Percentiles rank a stretch among this genome's conserved stretches.
phyloP scores from a whole-genome alignment of 225 moss, liverwort and hornwort genomes.

The Polytrichum commune region DNA sequence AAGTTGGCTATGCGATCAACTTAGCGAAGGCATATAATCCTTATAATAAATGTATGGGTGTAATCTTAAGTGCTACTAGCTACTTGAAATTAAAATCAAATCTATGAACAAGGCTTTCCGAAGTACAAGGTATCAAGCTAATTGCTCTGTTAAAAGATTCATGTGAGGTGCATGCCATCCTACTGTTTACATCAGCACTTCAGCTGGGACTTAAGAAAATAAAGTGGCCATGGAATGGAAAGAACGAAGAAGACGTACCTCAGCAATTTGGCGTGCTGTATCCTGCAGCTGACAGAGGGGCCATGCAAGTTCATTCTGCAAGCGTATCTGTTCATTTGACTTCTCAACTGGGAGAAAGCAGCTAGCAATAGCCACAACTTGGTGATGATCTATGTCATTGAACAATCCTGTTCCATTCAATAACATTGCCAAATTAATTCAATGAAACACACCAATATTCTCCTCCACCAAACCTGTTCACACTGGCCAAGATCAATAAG shows the following conservation, averaged over 20 bases:
- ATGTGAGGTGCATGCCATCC: too few species aligned
- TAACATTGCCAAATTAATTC: background rate
- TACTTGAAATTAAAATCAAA: too few species aligned
- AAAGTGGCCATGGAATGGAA: background rate
- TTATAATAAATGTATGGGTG: too few species aligned
- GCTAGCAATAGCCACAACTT: constrained; percentile 84
- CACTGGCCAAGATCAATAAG: background rate
- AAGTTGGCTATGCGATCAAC: too few species aligned
- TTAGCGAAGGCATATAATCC: too few species aligned
- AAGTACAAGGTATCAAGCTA: too few species aligned
- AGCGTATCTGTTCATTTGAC: constrained; percentile 78
- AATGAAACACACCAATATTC: background rate
- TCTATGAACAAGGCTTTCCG: too few species aligned
- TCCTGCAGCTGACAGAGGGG: constrained; percentile 86
- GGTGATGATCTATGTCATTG: constrained; percentile 83
- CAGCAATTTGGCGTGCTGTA: constrained; percentile 76
- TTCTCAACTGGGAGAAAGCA: constrained; percentile 90
- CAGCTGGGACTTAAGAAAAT: background rate
- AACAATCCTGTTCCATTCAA: constrained; percentile 69
- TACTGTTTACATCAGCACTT: too few species aligned
- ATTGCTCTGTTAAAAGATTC: too few species aligned
- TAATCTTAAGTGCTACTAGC: too few species aligned
- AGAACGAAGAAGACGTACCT: constrained; percentile 34
- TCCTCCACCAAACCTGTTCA: background rate
- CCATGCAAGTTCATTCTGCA: constrained; percentile 85